Evolutionary conservation across 148 eudicot genomes (phyloP), one percentile per base, ranked within the genome.

Genomic region (Spergularia bocconei): DNA sequence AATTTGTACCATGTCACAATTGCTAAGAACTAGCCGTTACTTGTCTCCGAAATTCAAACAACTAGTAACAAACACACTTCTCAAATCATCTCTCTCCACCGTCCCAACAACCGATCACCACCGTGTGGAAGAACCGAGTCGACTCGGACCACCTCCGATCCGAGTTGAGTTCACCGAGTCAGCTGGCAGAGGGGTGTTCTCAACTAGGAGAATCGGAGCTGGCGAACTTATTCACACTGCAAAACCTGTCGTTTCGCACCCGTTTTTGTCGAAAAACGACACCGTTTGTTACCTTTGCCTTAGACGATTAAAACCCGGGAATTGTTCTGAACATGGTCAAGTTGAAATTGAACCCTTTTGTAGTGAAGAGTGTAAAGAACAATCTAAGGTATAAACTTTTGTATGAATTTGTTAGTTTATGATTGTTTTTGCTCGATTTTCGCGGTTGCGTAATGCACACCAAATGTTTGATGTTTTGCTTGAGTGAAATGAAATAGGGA

Each of bases 221-320:
- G 92, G 90, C 17, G 90, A 92, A 61, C 91, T 94, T 70, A 89
- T 94, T 70, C 98, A 94, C 84, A 85, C 96, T 0, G 98, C 93
- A 13, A 81, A 86, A 65, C 96, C 98, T 67, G 17, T 84, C 11
- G 77, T 94, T 65, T 85, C 92, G 64, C 96, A 94, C 77, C 97
- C 97, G 67, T 81, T 85, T 78, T 80, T 91, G 65, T 63, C 90
- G 6, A 67, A 75, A 69, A 41, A 81, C 66, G 59, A 75, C 41
- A 23, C 48, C 60, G 88, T 85, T 70, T 94, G 98, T 78, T 90
- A 92, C 77, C 79, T 85, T 51, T 94, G 98, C 75, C 90, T 94
- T 38, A 78, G 76, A 59, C 80, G 70, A 29, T 72, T 84, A 51
- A 78, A 25, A 25, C 52, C 75, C 29, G 50, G 44, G 17, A 63